phyloP scores from a whole-genome alignment of 768 basidiomycete species.

The Lentinula aciculospora region DNA sequence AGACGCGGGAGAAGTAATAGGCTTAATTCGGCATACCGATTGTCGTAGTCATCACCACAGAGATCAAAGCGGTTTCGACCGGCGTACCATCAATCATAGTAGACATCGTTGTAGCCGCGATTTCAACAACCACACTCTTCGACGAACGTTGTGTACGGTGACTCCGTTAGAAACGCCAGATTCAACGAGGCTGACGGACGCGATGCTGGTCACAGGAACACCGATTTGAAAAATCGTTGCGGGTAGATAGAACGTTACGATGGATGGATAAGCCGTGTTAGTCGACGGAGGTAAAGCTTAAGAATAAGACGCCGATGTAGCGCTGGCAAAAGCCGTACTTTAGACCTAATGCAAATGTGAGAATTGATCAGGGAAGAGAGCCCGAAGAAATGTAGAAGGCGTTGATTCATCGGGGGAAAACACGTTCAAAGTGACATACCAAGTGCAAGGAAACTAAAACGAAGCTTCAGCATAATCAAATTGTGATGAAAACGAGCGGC shows the following conservation, averaged over 20 bases:
- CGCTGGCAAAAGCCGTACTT: no score
- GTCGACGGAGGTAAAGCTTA: neutral
- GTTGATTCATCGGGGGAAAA: no score
- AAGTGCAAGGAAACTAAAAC: no score
- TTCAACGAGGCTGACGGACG: neutral
- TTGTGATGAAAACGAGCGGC: no score
- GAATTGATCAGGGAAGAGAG: no score
- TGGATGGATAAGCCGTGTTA: neutral
- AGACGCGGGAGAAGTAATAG: neutral
- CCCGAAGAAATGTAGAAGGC: no score
- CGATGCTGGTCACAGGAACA: neutral
- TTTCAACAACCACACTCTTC: neutral
- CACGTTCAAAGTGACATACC: no score
- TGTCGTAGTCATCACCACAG: neutral
- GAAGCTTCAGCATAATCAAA: no score
- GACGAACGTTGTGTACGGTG: neutral
- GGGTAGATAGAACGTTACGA: neutral
- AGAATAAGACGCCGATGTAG: no score
- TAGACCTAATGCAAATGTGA: no score
- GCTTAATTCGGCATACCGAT: no score
- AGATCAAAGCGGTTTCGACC: neutral
- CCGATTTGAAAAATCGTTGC: neutral
- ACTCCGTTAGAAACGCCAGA: neutral
- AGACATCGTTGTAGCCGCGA: neutral
- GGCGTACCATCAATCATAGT: neutral